Conservation (phyloP, 106 monocot species). For the Dendrobium nobile region DNA sequence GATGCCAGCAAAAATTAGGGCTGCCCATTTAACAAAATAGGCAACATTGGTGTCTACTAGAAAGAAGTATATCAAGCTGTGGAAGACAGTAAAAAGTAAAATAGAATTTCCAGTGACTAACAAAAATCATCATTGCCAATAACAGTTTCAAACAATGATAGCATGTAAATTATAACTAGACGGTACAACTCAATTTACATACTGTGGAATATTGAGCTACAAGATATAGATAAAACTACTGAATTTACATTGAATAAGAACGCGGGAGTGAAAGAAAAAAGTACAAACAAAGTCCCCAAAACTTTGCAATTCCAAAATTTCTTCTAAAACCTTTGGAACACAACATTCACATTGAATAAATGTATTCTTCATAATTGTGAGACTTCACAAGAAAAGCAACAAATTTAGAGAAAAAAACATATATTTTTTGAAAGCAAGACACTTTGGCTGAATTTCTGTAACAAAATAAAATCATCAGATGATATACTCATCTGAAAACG, state of each 20-base stretch:
- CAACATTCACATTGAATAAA: background rate
- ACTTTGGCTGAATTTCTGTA: background rate
- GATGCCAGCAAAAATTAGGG: slow-evolving; percentile 52
- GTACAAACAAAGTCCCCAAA: background rate
- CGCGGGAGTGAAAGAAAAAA: too few relatives aligned
- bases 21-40: slow-evolving; percentile 83
- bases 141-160: too few relatives aligned
- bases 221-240: too few relatives aligned
- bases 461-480: background rate
- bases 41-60: slow-evolving; percentile 62
- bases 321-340: background rate
- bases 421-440: background rate
- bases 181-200: too few relatives aligned
- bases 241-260: too few relatives aligned
- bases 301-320: background rate
- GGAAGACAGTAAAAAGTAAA: slow-evolving; percentile 6
- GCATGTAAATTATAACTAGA: too few relatives aligned
- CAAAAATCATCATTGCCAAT: too few relatives aligned
- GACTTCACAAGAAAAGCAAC: background rate
- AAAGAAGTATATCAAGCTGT: slow-evolving; percentile 63
- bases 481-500: background rate
- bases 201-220: too few relatives aligned
- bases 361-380: background rate
- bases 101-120: background rate
- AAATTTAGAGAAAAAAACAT: background rate